phyloP scores from a whole-genome alignment of 495 filamentous ascomycete genomes.

The Umbilicaria muhlenbergii region DNA sequence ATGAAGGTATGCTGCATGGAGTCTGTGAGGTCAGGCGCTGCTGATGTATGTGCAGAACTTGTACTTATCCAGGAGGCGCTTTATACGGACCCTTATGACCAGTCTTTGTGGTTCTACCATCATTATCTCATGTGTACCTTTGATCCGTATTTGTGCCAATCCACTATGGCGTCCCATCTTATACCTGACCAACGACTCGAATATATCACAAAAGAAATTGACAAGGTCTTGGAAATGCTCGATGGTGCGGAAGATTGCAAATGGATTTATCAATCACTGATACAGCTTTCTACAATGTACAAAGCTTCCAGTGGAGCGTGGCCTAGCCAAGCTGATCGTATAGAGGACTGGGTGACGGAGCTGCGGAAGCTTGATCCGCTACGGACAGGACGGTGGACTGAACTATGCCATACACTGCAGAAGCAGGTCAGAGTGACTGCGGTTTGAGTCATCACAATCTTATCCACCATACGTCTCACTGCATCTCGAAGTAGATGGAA shows the following conservation, averaged over 20 bases:
- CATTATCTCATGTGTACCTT: slow-evolving; percentile 57
- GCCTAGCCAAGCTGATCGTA: slow-evolving; percentile 17
- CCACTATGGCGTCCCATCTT: slow-evolving; percentile 48
- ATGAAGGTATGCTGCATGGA: slow-evolving; percentile 38
- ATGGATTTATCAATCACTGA: slow-evolving; percentile 64
- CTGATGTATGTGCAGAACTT: slow-evolving; percentile 39
- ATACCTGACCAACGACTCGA: slow-evolving; percentile 41
- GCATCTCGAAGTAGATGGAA: too few relatives aligned
- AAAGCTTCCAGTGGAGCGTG: slow-evolving; percentile 23
- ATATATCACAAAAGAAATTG: slow-evolving; percentile 53
- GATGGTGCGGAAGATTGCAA: slow-evolving; percentile 63
- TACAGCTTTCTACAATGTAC: slow-evolving; percentile 39
- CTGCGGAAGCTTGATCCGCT: slow-evolving; percentile 54
- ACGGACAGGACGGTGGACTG: slow-evolving; percentile 51
- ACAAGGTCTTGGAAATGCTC: slow-evolving; percentile 53
- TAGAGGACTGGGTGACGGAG: slow-evolving; percentile 45
- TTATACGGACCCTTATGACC: slow-evolving; percentile 75
- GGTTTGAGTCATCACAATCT: background rate
- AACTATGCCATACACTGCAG: slow-evolving; percentile 24
- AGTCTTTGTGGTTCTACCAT: slow-evolving; percentile 94
- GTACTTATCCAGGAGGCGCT: slow-evolving; percentile 58
- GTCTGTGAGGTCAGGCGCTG: background rate
- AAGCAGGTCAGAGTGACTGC: slow-evolving; percentile 10
- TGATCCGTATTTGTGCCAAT: slow-evolving; percentile 30
- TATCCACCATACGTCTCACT: too few relatives aligned